phyloP scores from a whole-genome alignment of 2,329 filamentous ascomycete genomes.

The Nannizziopsis barbatae region DNA sequence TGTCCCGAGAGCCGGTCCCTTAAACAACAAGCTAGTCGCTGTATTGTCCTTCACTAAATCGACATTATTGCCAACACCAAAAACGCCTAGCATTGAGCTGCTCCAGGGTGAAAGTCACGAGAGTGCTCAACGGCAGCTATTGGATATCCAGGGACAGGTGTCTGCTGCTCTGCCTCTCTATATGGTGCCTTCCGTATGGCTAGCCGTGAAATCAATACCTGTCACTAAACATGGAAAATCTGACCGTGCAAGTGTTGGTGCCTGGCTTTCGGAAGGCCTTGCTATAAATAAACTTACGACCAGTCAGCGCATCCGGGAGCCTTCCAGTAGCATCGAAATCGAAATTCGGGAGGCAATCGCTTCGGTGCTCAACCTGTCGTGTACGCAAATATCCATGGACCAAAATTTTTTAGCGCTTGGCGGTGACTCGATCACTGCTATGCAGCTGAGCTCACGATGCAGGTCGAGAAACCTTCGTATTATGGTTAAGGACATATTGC shows the following conservation, averaged over 20 bases:
- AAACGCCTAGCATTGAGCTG: background rate
- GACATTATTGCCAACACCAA: background rate
- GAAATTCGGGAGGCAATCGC: background rate
- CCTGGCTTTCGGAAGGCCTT: background rate
- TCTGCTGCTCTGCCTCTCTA: conserved; percentile 1
- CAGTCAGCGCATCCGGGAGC: background rate
- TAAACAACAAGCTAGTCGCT: conserved; percentile 24
- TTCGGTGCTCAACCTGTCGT: background rate
- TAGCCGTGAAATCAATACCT: background rate
- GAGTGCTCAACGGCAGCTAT: background rate
- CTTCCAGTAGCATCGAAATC: background rate
- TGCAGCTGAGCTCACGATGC: conserved; percentile 11
- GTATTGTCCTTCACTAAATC: conserved; percentile 21
- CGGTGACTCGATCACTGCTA: conserved; percentile 13
- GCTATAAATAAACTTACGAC: background rate
- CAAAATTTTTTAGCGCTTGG: conserved; percentile 10
- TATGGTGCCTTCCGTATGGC: conserved; percentile 3
- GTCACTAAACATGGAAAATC: conserved; percentile 3
- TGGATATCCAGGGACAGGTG: background rate
- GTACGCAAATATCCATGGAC: conserved; percentile 1
- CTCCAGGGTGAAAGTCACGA: background rate
- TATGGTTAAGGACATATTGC: conserved; percentile 9
- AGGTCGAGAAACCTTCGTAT: conserved; percentile 6
- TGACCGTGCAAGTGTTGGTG: background rate
- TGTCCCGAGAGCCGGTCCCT: conserved; percentile 27